These are phyloP conservation scores for Ruellia speciosa DNA, from an alignment of 305 asterid species.

Conservation along the genomic window DNA sequence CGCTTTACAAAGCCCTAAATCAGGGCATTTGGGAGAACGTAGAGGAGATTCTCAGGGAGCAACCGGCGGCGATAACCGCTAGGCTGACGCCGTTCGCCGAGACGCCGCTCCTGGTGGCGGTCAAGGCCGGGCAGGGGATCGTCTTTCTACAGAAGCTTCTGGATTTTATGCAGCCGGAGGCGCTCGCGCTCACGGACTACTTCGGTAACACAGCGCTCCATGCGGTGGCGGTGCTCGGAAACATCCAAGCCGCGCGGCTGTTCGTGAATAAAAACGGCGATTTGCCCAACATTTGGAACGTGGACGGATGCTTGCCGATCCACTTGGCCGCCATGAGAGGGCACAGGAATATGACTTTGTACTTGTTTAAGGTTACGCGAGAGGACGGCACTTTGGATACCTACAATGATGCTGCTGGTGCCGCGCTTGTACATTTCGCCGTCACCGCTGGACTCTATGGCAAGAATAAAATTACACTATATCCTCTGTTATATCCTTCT, in stretches of 20 bases:
- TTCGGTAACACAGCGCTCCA: slow-evolving; percentile 27
- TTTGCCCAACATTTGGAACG: slow-evolving; percentile 23
- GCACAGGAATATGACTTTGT: slow-evolving; percentile 26
- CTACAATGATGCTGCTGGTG: slow-evolving; percentile 22
- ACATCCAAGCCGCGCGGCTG: slow-evolving; percentile 19
- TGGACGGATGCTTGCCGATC: slow-evolving; percentile 22
- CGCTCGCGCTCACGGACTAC: slow-evolving; percentile 21
- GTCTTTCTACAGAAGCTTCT: slow-evolving; percentile 20
- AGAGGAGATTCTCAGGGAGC: slow-evolving; percentile 7
- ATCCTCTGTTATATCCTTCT: no score
- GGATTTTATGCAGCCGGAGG: slow-evolving; percentile 22
- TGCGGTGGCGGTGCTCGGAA: slow-evolving; percentile 25
- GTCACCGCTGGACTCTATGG: slow-evolving; percentile 23
- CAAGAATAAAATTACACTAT: not conserved
- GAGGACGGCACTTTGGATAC: slow-evolving; percentile 18
- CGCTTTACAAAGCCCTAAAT: slow-evolving; percentile 22
- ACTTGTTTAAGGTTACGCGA: slow-evolving; percentile 21
- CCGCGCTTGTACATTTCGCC: slow-evolving; percentile 18
- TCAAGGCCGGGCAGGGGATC: slow-evolving; percentile 22
- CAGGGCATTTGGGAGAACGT: slow-evolving; percentile 23
- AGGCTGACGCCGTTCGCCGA: slow-evolving; percentile 25
- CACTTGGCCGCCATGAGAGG: slow-evolving; percentile 27
- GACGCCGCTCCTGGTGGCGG: slow-evolving; percentile 27
- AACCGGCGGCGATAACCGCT: slow-evolving; percentile 22
- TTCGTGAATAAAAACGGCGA: slow-evolving; percentile 19